phyloP scores from a whole-genome alignment of 805 yeast species.

The Starmerella asiatica region DNA sequence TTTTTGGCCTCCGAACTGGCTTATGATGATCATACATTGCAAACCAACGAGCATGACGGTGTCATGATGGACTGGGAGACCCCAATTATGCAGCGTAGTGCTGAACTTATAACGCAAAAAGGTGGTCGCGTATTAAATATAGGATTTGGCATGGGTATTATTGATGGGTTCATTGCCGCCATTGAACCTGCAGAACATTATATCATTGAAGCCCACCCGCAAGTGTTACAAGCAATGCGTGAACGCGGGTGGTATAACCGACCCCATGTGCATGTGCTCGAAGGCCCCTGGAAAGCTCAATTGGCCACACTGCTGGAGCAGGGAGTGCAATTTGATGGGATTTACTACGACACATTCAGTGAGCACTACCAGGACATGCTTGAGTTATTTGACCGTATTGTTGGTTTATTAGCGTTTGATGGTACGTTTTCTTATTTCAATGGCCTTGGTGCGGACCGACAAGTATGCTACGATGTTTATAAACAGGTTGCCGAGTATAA shows the following conservation, averaged over 20 bases:
- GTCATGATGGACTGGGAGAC: constrained; percentile 98
- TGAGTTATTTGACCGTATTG: constrained; percentile 65
- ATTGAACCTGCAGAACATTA: constrained; percentile 56
- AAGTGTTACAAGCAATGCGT: constrained; percentile 55
- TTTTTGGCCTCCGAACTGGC: constrained; percentile 54
- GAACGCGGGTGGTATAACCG: constrained; percentile 74
- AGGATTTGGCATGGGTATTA: constrained; percentile 96
- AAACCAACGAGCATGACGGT: constrained; percentile 72
- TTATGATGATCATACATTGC: constrained; percentile 45
- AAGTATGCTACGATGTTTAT: constrained; percentile 70
- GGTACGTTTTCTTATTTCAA: constrained; percentile 87
- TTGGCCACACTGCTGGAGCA: constrained; percentile 49
- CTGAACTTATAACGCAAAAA: constrained; percentile 52
- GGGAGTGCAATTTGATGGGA: constrained; percentile 73
- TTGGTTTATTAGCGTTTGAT: constrained; percentile 66
- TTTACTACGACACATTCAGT: constrained; percentile 86
- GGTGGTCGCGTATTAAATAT: constrained; percentile 50
- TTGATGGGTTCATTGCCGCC: constrained; percentile 61
- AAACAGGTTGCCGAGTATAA: constrained; percentile 69
- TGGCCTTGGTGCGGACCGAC: constrained; percentile 74
- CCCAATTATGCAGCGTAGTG: constrained; percentile 65
- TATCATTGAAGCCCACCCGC: constrained; percentile 91
- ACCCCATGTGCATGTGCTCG: constrained; percentile 55
- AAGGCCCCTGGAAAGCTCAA: constrained; percentile 89
- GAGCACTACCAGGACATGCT: constrained; percentile 86